Conservation (phyloP, 768 basidiomycete genomes). For the Termitomyces titanicus region DNA sequence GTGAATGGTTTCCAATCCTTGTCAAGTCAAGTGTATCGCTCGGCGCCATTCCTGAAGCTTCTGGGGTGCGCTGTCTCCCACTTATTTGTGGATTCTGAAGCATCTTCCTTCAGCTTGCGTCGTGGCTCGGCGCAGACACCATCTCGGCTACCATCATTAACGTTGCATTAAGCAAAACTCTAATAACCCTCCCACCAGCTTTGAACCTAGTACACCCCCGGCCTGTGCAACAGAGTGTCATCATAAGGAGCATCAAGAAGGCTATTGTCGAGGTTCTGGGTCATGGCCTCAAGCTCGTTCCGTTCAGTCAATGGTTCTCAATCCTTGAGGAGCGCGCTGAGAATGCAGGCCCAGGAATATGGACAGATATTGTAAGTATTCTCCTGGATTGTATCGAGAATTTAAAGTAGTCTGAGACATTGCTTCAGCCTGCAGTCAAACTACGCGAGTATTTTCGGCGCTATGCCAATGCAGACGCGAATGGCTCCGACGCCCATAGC, state of each 20-base stretch:
- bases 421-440: slow-evolving; percentile 29
- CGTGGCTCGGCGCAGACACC: slow-evolving; percentile 28
- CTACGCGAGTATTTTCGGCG: slow-evolving; percentile 28
- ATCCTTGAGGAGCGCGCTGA: slow-evolving; percentile 8
- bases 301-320: slow-evolving; percentile 17
- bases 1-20: slow-evolving; percentile 37
- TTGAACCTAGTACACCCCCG: slow-evolving; percentile 32
- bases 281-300: slow-evolving; percentile 1
- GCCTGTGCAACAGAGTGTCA: slow-evolving; percentile 22
- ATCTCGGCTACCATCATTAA: slow-evolving; percentile 25
- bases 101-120: slow-evolving; percentile 13
- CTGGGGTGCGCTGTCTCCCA: slow-evolving; percentile 21
- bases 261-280: slow-evolving; percentile 2
- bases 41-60: slow-evolving; percentile 23
- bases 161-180: slow-evolving; percentile 20
- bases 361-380: slow-evolving; percentile 5
- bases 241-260: slow-evolving; percentile 4
- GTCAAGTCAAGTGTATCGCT: slow-evolving; percentile 30
- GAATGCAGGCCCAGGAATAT: neutral
- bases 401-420: neutral
- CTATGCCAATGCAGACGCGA: slow-evolving; percentile 13
- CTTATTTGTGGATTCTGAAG: neutral
- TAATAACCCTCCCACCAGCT: slow-evolving; percentile 12
- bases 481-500: neutral
- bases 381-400: neutral